Percentiles rank a stretch among this genome's conserved stretches.
Evolutionary conservation across 106 monocot species (phyloP).

Genomic region (Dioscorea dumetorum): DNA sequence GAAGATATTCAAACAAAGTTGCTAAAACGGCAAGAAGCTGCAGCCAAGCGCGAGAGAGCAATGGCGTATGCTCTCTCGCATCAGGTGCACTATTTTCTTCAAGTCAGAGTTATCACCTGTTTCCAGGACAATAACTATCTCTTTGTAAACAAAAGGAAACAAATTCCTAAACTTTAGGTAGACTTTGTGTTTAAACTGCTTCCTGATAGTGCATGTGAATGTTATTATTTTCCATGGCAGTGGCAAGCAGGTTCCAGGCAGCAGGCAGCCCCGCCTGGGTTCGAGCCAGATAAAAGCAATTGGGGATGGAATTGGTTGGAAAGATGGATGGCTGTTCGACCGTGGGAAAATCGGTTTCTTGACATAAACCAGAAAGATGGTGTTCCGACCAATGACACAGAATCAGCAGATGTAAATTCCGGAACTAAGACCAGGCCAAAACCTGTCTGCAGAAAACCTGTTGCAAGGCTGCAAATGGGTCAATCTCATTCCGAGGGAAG

Average conservation of each 20-base stretch:
- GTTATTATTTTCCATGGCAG: conserved; percentile 16
- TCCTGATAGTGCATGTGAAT: too few relatives aligned
- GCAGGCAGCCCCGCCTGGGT: conserved; percentile 19
- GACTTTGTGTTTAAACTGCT: too few relatives aligned
- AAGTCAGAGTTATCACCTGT: too few relatives aligned
- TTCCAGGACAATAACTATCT: too few relatives aligned
- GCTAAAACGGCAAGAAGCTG: conserved; percentile 85
- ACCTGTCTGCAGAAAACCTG: conserved; percentile 24
- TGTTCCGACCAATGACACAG: conserved; percentile 16
- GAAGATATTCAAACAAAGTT: conserved; percentile 84
- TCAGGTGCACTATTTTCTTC: conserved; percentile 41
- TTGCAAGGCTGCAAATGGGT: conserved; percentile 21
- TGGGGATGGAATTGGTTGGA: conserved; percentile 99
- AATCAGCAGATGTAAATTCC: conserved; percentile 13
- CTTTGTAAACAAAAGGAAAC: too few relatives aligned
- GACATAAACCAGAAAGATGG: conserved; percentile 72
- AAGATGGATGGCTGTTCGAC: conserved; percentile 95
- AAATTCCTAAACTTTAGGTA: too few relatives aligned
- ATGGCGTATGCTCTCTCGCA: conserved; percentile 93
- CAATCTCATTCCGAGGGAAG: conserved; percentile 50
- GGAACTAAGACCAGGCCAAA: conserved; percentile 24
- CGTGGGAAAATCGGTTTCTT: conserved; percentile 94
- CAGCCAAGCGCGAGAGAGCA: conserved; percentile 89
- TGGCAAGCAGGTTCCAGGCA: conserved; percentile 87
- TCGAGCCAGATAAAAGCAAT: conserved; percentile 69